Evolutionary conservation across 768 basidiomycete species (phyloP), one percentile per base, ranked within the genome.

Genomic region (Mycena sanguinolenta): DNA sequence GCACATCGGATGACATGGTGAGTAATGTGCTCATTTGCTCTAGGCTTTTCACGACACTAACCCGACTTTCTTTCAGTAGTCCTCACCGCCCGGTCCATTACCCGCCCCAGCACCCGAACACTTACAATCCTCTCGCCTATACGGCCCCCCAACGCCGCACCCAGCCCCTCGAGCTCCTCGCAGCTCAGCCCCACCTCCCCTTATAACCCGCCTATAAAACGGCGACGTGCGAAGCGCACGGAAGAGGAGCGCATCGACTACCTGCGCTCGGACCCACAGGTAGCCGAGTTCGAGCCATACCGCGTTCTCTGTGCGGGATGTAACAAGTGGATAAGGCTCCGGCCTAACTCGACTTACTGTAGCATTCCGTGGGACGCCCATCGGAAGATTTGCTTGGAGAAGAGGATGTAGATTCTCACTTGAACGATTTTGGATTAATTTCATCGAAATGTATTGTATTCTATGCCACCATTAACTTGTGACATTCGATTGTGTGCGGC

Each of bases 351-450:
- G 63, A 94, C 93, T 0, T 95, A 94, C 75, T 95, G 93, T 75
- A 92, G 90, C 21, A 94, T 95, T 63, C 93, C 93, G 0, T 95
- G 93, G 93, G 92, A 94, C 76, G 93, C 93, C 3, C 93, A 95
- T 76, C 83, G 93, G 50, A 94, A 93, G 82, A 92, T 91, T 76
- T 94, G 93, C 79, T 80, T 95, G 53, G 89, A 91, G 2, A 94
- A 92, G 82, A 92, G 92, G 79, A 86, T 89, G 92, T 92, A 76
- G 70, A 90, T 83, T 23, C 23, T 53, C n/a, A 13, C 16, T 19
- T 46, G 12, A 14, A 50, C 27, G n/a, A 25, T 42, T 58, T 4
- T 42, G 2, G 3, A 16, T 12, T 39, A 13, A 23, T 58, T n/a
- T 39, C 38, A 27, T 34, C 5, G 32, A 32, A 23, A 14, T 58